Base-by-base conservation (phyloP, 331 rosid genomes). In the Erythrophleum ivorense region DNA sequence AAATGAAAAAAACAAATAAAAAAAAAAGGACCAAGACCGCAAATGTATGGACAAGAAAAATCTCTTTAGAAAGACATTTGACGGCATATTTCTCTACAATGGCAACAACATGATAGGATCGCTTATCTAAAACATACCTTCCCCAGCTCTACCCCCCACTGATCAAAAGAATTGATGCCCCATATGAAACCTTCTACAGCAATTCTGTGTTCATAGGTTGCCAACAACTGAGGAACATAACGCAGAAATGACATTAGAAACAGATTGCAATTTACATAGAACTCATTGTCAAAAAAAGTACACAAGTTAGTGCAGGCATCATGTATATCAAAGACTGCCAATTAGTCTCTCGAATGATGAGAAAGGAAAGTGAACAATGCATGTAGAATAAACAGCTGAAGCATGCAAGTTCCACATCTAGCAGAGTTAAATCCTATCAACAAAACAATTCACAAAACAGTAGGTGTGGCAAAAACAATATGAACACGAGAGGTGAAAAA, bases 121-220 rank as follows among this genome's bases (percentile, higher is more conserved):
- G 12, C 53, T 52, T 31, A 31, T 55, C 15, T 29, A 33, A 71
- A 40, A 55, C 88, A 46, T 41, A 91, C 98, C 97, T 92, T 94
- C 72, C 98, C 97, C 58, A 92, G 80, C 86, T 94, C 98, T 59
- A 94, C 98, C 75, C 98, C 98, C 98, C 98, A 94, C 71, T 94
- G 98, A 54, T 92, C 97, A 79, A 94, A 94, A 82, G 97, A 94
- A 84, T 94, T 92, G 84, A 92, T 94, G 64, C 92, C 95, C 98
- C 98, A 94, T 71, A 91, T 9, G 57, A 94, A 92, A 83, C 98
- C 98, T 86, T 92, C 89, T 16, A 92, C 97, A 45, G 97, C 97
- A 85, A 94, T 70, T 86, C 97, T 91, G 85, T 94, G 98, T 83
- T 94, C 98, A 77, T 90, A 92, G 80, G 91, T 88, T 11, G 92